A percentile compares a stretch with the other conserved stretches of the same genome.
These are phyloP conservation scores for Claviceps cyperi DNA, from an alignment of 2,329 filamentous ascomycete genomes.

Conservation along the genomic window DNA sequence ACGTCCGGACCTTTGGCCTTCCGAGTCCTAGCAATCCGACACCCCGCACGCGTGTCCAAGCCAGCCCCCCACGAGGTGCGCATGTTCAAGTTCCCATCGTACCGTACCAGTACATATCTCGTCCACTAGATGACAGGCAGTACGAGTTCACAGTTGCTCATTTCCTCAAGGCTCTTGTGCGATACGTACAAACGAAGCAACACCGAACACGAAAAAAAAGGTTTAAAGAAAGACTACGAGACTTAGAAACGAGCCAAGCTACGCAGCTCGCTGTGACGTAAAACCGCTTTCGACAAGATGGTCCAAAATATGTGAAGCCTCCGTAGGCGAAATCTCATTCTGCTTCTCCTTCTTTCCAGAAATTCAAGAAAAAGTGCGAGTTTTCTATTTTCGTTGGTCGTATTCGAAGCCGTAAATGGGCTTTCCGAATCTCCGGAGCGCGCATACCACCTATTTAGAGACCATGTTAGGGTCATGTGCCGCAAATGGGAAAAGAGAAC, in stretches of 20 bases:
- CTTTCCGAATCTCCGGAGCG: constrained; percentile 30
- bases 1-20: too few relatives aligned
- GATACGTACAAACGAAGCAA: not conserved
- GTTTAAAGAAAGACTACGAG: too few relatives aligned
- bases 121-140: too few relatives aligned
- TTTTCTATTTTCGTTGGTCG: not conserved
- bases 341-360: not conserved
- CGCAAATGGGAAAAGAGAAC: not conserved
- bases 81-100: too few relatives aligned
- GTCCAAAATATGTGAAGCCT: not conserved
- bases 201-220: not conserved
- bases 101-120: too few relatives aligned
- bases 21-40: too few relatives aligned
- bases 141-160: too few relatives aligned
- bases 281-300: not conserved
- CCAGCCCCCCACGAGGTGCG: too few relatives aligned
- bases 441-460: constrained; percentile 35
- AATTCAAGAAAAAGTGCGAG: not conserved
- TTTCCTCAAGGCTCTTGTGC: too few relatives aligned
- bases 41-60: too few relatives aligned
- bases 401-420: constrained; percentile 45
- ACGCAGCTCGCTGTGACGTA: not conserved
- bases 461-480: not conserved
- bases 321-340: not conserved
- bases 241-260: not conserved